phyloP scores from a whole-genome alignment of 2,329 filamentous ascomycete genomes.

The Verticillium nonalfalfae region DNA sequence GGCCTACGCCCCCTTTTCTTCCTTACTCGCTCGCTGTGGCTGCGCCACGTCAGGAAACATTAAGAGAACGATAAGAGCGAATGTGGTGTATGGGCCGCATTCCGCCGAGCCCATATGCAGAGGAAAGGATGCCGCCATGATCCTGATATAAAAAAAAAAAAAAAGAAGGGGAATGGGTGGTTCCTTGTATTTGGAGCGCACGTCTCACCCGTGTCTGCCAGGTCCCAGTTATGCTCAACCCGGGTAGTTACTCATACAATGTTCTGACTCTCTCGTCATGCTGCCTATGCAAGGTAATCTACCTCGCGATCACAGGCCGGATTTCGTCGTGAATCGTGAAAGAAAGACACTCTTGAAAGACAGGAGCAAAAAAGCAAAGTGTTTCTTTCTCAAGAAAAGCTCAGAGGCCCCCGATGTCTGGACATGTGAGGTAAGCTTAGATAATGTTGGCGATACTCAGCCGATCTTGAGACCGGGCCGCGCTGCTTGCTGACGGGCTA shows the following conservation, averaged over 20 bases:
- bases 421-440: conserved; percentile 24
- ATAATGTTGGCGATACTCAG: conserved; percentile 40
- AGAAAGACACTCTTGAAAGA: neutral
- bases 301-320: neutral
- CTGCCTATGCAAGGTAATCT: neutral
- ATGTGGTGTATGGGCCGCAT: neutral
- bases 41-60: neutral
- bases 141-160: neutral
- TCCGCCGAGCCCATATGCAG: neutral
- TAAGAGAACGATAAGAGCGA: neutral
- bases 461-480: conserved; percentile 21
- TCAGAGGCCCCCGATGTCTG: neutral
- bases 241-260: neutral
- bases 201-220: neutral
- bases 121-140: neutral
- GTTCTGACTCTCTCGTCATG: neutral
- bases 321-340: neutral
- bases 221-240: neutral
- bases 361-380: neutral
- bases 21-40: neutral
- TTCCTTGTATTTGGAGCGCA: neutral
- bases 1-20: neutral
- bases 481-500: conserved; percentile 19
- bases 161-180: too few species aligned
- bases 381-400: neutral